A percentile compares a stretch with the other conserved stretches of the same genome.
Evolutionary conservation across 306 rosid genomes (phyloP).

Genomic region (Acacia crassicarpa): DNA sequence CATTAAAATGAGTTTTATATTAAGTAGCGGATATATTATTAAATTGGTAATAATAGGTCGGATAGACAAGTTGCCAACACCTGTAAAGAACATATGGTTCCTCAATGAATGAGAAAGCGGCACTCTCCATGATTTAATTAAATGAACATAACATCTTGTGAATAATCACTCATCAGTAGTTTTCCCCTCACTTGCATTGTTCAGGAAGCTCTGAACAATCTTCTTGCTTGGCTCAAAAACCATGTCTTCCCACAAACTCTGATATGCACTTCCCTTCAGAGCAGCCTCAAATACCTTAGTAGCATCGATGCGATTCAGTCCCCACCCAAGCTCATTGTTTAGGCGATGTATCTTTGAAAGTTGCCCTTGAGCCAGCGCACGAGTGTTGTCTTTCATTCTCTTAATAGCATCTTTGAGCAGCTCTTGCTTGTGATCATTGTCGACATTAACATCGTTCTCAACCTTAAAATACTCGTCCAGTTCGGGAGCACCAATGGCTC

Average conservation of each 20-base stretch:
- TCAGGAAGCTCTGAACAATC: neutral
- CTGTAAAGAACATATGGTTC: no score
- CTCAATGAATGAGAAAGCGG: no score
- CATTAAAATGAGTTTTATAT: no score
- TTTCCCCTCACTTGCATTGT: neutral
- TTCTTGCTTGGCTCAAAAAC: conserved; percentile 30
- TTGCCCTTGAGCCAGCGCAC: conserved; percentile 1
- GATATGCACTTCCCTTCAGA: neutral
- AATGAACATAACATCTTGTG: no score
- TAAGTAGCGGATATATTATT: no score
- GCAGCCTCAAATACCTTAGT: conserved; percentile 32
- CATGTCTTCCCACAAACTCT: conserved; percentile 11
- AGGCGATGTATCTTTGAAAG: neutral
- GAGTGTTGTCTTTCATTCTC: conserved; percentile 26
- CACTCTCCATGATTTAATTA: no score
- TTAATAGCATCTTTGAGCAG: neutral
- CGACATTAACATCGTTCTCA: conserved; percentile 3
- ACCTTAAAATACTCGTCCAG: conserved; percentile 3
- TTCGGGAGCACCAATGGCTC: conserved; percentile 41
- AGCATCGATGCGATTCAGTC: neutral
- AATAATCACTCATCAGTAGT: neutral
- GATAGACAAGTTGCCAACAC: no score
- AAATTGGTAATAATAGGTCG: no score
- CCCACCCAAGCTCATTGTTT: conserved; percentile 21
- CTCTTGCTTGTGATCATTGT: neutral